phyloP scores from a whole-genome alignment of 2,329 filamentous ascomycete genomes.

The Penicillium sp. region DNA sequence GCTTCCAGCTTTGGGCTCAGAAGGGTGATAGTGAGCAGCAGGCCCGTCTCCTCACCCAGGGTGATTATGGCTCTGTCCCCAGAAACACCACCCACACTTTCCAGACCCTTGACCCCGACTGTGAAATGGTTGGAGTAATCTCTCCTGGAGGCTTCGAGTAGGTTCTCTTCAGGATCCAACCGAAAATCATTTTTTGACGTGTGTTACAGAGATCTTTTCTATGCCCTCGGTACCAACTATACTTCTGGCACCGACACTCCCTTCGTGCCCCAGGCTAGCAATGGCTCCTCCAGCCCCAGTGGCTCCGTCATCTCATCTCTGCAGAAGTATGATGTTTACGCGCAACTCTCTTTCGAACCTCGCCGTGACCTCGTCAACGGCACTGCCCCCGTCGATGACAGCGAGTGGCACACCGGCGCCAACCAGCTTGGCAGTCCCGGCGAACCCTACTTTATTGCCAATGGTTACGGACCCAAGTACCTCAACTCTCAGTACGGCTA shows the following conservation, averaged over 20 bases:
- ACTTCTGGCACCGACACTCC: constrained; percentile 36
- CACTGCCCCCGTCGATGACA: constrained; percentile 30
- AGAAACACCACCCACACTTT: constrained; percentile 44
- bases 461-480: constrained; percentile 48
- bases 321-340: constrained; percentile 40
- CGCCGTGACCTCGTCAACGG: constrained; percentile 45
- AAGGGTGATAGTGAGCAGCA: constrained; percentile 25
- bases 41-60: constrained; percentile 42
- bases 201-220: constrained; percentile 40
- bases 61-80: constrained; percentile 49
- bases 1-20: no score
- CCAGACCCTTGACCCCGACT: constrained; percentile 40
- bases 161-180: constrained; percentile 1
- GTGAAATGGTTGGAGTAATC: constrained; percentile 48
- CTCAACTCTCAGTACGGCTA: constrained; percentile 41
- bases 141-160: constrained; percentile 51
- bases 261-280: constrained; percentile 35
- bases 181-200: neutral
- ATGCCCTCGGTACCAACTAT: constrained; percentile 39
- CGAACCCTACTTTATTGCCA: constrained; percentile 46
- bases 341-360: constrained; percentile 41
- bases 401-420: constrained; percentile 39
- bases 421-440: constrained; percentile 34
- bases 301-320: constrained; percentile 37
- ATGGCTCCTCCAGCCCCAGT: constrained; percentile 28